Evolutionary conservation across 192 early-diverging fungal genomes (phyloP).

Genomic region (Martensiomyces pterosporus): DNA sequence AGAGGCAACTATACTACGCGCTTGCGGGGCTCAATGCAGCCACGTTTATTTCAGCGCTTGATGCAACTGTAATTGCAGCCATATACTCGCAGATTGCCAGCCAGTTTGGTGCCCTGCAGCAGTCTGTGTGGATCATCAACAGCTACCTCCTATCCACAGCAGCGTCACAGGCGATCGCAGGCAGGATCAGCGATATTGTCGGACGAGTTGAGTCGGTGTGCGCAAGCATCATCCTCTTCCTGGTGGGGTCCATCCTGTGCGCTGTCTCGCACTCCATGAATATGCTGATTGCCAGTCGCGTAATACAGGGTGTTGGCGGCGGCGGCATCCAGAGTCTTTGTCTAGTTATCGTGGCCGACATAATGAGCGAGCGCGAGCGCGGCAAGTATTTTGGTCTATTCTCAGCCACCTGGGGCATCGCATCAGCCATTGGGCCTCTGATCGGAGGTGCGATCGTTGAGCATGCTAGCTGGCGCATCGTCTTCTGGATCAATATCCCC

Average conservation of each 20-base stretch:
- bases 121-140: too few relatives aligned
- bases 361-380: constrained; percentile 48
- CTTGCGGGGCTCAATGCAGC: too few relatives aligned
- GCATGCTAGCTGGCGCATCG: constrained; percentile 11
- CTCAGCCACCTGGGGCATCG: constrained; percentile 41
- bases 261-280: constrained; percentile 48
- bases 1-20: too few relatives aligned
- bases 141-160: too few relatives aligned
- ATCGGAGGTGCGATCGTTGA: constrained; percentile 47
- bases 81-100: too few relatives aligned
- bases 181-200: too few relatives aligned
- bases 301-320: constrained; percentile 55
- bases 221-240: constrained; percentile 44
- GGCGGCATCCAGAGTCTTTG: constrained; percentile 53
- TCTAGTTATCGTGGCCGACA: constrained; percentile 57
- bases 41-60: too few relatives aligned
- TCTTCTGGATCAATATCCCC: constrained; percentile 51
- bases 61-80: too few relatives aligned
- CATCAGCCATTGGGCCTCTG: constrained; percentile 43
- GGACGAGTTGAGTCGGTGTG: constrained; percentile 53
- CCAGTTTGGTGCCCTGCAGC: too few relatives aligned
- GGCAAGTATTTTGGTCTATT: constrained; percentile 52
- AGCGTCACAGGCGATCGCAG: too few relatives aligned
- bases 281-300: constrained; percentile 56
- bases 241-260: constrained; percentile 39